phyloP scores from a whole-genome alignment of 2,329 filamentous ascomycete genomes.

The Venturia oleaginea region DNA sequence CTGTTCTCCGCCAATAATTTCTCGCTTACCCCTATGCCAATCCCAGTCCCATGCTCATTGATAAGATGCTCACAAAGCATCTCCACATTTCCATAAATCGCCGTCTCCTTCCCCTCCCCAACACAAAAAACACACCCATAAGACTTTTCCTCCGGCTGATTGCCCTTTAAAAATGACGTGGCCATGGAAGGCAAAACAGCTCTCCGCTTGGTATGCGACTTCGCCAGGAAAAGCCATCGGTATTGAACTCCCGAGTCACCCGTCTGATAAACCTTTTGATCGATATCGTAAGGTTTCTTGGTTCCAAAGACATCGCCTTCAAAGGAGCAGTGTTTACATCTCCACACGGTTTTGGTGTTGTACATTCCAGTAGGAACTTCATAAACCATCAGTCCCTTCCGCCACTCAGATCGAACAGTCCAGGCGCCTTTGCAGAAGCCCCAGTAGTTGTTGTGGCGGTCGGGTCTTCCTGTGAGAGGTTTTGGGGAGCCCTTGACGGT shows the following conservation, averaged over 20 bases:
- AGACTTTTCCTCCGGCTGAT: slow-evolving; percentile 16
- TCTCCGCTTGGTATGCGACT: slow-evolving; percentile 23
- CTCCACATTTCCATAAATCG: slow-evolving; percentile 29
- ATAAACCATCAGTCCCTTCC: slow-evolving; percentile 25
- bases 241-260: slow-evolving; percentile 21
- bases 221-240: slow-evolving; percentile 32
- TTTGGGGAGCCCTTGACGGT: not conserved
- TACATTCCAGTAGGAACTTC: slow-evolving; percentile 28
- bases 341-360: slow-evolving; percentile 26
- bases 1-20: slow-evolving; percentile 22
- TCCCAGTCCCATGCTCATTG: slow-evolving; percentile 23
- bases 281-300: slow-evolving; percentile 21
- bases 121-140: slow-evolving; percentile 31
- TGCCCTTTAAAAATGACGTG: not conserved
- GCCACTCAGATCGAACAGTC: slow-evolving; percentile 25
- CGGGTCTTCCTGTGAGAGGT: slow-evolving; percentile 27
- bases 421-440: slow-evolving; percentile 34
- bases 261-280: slow-evolving; percentile 22
- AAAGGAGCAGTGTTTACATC: slow-evolving; percentile 28
- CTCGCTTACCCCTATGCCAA: slow-evolving; percentile 21
- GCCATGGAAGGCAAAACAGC: slow-evolving; percentile 14
- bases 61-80: slow-evolving; percentile 32
- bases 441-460: slow-evolving; percentile 32
- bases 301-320: slow-evolving; percentile 21
- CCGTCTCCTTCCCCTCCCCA: slow-evolving; percentile 24